These are phyloP conservation scores for Pseudoscleropodium purum DNA, from an alignment of 225 moss, liverwort and hornwort genomes.

Conservation along the genomic window DNA sequence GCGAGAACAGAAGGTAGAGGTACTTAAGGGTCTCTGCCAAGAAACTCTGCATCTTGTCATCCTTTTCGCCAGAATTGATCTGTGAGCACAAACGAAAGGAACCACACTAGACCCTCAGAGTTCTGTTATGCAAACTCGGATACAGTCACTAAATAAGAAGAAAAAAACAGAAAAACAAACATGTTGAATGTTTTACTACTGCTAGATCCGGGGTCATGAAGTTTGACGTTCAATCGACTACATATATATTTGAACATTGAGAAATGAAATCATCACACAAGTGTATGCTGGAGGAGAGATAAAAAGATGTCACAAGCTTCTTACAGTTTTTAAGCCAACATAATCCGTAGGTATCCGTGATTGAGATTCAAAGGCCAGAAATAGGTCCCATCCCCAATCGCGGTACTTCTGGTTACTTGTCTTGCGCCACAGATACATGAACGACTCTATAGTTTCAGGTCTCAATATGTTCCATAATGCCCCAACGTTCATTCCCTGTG, in stretches of 20 bases:
- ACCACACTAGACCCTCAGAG: neutral
- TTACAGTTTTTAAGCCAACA: conserved; percentile 73
- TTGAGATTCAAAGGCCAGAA: conserved; percentile 76
- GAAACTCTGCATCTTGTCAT: conserved; percentile 90
- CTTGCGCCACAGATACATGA: conserved; percentile 89
- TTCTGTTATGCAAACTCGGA: neutral
- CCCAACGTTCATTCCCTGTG: conserved; percentile 68
- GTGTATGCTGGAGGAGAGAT: neutral
- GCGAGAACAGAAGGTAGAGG: conserved; percentile 77
- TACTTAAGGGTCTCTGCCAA: conserved; percentile 90
- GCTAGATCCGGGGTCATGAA: neutral
- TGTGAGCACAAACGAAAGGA: neutral
- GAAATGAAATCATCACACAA: neutral
- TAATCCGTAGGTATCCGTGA: conserved; percentile 58
- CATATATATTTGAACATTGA: neutral
- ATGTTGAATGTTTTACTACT: neutral
- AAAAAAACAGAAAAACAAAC: neutral
- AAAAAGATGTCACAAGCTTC: neutral
- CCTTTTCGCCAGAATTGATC: conserved; percentile 63
- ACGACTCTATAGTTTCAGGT: conserved; percentile 83
- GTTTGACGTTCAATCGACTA: neutral
- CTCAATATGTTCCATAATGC: conserved; percentile 69
- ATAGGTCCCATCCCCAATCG: conserved; percentile 95
- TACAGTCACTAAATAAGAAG: neutral
- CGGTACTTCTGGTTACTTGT: conserved; percentile 79